Conservation (phyloP, 179 eudicot species). For the Corrigiola litoralis region DNA sequence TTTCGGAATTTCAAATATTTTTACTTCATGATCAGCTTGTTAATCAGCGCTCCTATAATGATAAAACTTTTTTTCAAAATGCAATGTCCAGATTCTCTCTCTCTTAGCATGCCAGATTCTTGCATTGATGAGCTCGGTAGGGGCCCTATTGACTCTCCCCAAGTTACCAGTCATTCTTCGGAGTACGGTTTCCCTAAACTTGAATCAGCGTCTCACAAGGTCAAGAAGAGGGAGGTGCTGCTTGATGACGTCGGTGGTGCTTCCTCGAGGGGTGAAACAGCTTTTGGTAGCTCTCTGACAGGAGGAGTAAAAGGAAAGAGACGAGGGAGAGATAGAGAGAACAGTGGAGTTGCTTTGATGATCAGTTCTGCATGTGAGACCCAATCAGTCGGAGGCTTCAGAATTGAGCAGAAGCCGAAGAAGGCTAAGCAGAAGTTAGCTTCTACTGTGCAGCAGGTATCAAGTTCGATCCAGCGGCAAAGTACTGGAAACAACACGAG, state of each 20-base stretch:
- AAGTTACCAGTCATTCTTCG: constrained; percentile 18
- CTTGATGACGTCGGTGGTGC: constrained; percentile 37
- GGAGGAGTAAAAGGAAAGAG: constrained; percentile 31
- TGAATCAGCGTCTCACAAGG: constrained; percentile 21
- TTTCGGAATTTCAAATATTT: not conserved
- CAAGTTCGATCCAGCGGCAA: constrained; percentile 21
- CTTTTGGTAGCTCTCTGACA: constrained; percentile 11
- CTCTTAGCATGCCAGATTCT: constrained; percentile 27
- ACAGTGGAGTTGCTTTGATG: constrained; percentile 14
- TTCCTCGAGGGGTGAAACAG: constrained; percentile 19
- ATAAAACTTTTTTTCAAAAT: not conserved
- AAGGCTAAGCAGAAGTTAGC: constrained; percentile 26
- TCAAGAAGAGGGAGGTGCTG: constrained; percentile 27
- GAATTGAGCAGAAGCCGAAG: constrained; percentile 26
- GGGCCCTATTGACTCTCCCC: constrained; percentile 26
- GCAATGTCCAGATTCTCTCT: constrained; percentile 21
- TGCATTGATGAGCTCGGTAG: constrained; percentile 19
- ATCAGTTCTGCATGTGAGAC: constrained; percentile 4
- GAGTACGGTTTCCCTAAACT: constrained; percentile 21
- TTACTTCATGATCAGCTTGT: not conserved
- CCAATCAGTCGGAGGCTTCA: constrained; percentile 21
- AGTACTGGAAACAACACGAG: constrained; percentile 11
- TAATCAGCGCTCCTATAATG: not conserved
- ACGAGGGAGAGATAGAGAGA: constrained; percentile 26
- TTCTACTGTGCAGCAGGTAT: constrained; percentile 2